A percentile compares a stretch with the other conserved stretches of the same genome.
phyloP scores from a whole-genome alignment of 2,329 filamentous ascomycete genomes.

The Colletotrichum sp. region DNA sequence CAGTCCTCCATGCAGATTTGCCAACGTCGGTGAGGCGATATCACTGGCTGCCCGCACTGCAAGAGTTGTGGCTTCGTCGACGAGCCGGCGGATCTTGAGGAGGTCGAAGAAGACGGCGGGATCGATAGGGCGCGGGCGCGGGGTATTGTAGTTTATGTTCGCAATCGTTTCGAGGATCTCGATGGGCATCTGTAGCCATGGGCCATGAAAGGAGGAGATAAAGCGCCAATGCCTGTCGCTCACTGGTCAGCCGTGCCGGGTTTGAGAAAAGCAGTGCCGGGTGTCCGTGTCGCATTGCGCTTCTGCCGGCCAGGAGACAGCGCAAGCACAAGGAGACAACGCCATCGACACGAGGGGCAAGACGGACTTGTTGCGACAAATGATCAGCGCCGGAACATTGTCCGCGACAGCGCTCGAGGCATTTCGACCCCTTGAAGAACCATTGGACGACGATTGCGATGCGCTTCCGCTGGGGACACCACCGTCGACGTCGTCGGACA shows the following conservation, averaged over 20 bases:
- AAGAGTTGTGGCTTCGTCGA: slow-evolving; percentile 81
- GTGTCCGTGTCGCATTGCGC: background rate
- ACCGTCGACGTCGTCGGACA: slow-evolving; percentile 30
- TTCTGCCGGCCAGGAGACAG: background rate
- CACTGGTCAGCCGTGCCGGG: slow-evolving; percentile 19
- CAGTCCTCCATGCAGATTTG: slow-evolving; percentile 53
- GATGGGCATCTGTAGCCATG: slow-evolving; percentile 80
- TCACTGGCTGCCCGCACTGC: slow-evolving; percentile 80
- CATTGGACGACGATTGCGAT: slow-evolving; percentile 2
- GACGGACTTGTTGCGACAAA: slow-evolving; percentile 73
- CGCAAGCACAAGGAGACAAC: background rate
- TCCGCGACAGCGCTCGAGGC: slow-evolving; percentile 32
- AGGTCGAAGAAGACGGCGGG: slow-evolving; percentile 84
- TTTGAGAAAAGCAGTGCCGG: background rate
- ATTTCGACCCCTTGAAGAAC: slow-evolving; percentile 22
- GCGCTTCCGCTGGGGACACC: slow-evolving; percentile 9
- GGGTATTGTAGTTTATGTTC: slow-evolving; percentile 79
- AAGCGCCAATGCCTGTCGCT: slow-evolving; percentile 77
- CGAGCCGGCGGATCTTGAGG: slow-evolving; percentile 79
- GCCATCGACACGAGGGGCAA: background rate
- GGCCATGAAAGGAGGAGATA: slow-evolving; percentile 83
- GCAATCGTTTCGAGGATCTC: slow-evolving; percentile 82
- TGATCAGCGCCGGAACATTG: slow-evolving; percentile 57
- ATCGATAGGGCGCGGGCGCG: slow-evolving; percentile 78
- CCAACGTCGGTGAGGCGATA: slow-evolving; percentile 68